These are phyloP conservation scores for Chlamydomonas eustigma DNA, from an alignment of 139 green algal genomes.

Conservation along the genomic window DNA sequence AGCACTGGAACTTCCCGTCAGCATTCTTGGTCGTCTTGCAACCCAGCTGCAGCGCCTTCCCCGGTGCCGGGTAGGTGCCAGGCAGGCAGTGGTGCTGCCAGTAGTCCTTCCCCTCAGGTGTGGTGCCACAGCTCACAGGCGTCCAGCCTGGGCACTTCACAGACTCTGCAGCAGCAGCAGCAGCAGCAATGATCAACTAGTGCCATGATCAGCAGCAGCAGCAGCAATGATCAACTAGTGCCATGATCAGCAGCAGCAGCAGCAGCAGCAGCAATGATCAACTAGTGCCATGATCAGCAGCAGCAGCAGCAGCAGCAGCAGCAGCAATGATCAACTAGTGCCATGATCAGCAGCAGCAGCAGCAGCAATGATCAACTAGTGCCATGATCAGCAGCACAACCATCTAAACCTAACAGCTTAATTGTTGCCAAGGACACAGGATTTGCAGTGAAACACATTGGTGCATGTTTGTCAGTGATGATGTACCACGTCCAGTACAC, in stretches of 20 bases:
- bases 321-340: neutral
- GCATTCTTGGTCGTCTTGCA: constrained; percentile 35
- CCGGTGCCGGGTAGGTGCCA: constrained; percentile 40
- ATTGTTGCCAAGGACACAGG: neutral
- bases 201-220: neutral
- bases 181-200: neutral
- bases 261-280: too few relatives aligned
- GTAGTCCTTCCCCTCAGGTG: constrained; percentile 28
- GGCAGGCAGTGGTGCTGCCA: constrained; percentile 58
- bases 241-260: too few relatives aligned
- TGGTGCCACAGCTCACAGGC: constrained; percentile 35
- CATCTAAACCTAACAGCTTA: neutral
- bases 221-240: neutral
- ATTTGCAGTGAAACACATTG: neutral
- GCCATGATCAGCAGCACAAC: neutral
- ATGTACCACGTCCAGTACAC: neutral
- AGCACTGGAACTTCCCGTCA: constrained; percentile 59
- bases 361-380: neutral
- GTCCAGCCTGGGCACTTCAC: constrained; percentile 58
- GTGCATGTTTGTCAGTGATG: neutral
- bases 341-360: too few relatives aligned
- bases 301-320: too few relatives aligned
- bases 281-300: neutral
- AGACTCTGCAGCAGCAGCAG: too few relatives aligned
- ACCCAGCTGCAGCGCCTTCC: constrained; percentile 31